Evolutionary conservation across 148 eudicot genomes (phyloP), one percentile per base, ranked within the genome.

Genomic region (Rhododendron griersonianum): DNA sequence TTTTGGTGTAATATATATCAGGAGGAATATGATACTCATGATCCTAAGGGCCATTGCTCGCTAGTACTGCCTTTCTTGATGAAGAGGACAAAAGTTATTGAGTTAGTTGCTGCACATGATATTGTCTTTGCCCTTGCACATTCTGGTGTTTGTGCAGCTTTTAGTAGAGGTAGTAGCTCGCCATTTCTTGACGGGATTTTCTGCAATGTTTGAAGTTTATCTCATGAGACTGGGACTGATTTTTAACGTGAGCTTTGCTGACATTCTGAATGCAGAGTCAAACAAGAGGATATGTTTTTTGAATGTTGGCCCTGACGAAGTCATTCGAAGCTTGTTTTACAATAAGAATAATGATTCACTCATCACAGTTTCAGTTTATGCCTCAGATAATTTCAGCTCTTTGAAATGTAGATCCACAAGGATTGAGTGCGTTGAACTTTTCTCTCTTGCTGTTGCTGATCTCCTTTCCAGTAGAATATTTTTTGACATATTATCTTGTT

Each of bases 21-120:
- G 98, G 98, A 95, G 90, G 99, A 97, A 89, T 95, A 93, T 90
- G 99, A 97, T 84, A 97, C 98, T 7, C 98, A 97, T 91, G 98
- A 97, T 90, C 99, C 98, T 8, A 97, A 95, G 89, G 99, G 96
- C 37, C 93, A 97, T 41, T 91, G 92, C 81, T 73, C 6, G 92
- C 65, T 93, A 86, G 90, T 93, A 51, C 88, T 97, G 85, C 98
- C 45, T 95, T 97, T 87, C 86, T 95, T 39, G 91, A 90, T 15
- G 84, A 97, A 94, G 89, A 90, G 99, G 87, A 91, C 98, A 47
- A 94, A 94, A 88, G 91, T 97, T 14, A 94, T 95, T 63, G 99
- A 97, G 88, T 93, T 97, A 85, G 99, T 97, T 18, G 98, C 98
- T 88, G 99, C 99, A n/a, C 99, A 89, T 91, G 61, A 55, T 18